phyloP scores from a whole-genome alignment of 2,329 filamentous ascomycete genomes.

The Pseudocercospora crystallina region DNA sequence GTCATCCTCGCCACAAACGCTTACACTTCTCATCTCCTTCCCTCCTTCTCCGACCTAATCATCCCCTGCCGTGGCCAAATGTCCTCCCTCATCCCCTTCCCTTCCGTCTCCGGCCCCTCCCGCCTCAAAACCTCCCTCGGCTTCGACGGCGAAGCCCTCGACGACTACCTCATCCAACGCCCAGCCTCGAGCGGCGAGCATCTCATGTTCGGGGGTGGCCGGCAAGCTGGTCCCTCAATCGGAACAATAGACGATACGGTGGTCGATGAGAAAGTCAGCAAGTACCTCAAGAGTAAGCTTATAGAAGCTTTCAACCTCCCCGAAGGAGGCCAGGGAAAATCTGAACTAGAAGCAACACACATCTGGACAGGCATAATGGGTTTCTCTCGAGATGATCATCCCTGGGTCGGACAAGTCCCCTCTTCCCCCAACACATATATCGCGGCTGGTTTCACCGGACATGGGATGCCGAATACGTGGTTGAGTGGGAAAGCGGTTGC shows the following conservation, averaged over 20 bases:
- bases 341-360: slow-evolving; percentile 48
- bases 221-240: slow-evolving; percentile 55
- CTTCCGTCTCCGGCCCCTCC: slow-evolving; percentile 27
- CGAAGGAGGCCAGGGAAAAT: slow-evolving; percentile 34
- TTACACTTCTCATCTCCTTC: slow-evolving; percentile 76
- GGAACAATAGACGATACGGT: slow-evolving; percentile 61
- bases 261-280: slow-evolving; percentile 57
- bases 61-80: slow-evolving; percentile 76
- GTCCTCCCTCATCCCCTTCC: slow-evolving; percentile 62
- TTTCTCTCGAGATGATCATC: slow-evolving; percentile 64
- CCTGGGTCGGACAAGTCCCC: slow-evolving; percentile 71
- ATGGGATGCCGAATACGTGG: slow-evolving; percentile 75
- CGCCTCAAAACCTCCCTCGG: slow-evolving; percentile 62
- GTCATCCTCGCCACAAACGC: slow-evolving; percentile 81
- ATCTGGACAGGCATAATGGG: slow-evolving; percentile 82
- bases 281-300: slow-evolving; percentile 54
- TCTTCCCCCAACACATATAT: slow-evolving; percentile 36
- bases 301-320: slow-evolving; percentile 36
- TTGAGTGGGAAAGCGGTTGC: slow-evolving; percentile 65
- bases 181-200: slow-evolving; percentile 53
- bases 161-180: slow-evolving; percentile 75
- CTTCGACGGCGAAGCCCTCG: slow-evolving; percentile 60
- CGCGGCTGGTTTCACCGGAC: slow-evolving; percentile 50
- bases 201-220: slow-evolving; percentile 71
- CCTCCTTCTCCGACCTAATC: slow-evolving; percentile 67